Evolutionary conservation across 306 rosid species (phyloP), one percentile per base, ranked within the genome.

Genomic region (Argentina anserina): DNA sequence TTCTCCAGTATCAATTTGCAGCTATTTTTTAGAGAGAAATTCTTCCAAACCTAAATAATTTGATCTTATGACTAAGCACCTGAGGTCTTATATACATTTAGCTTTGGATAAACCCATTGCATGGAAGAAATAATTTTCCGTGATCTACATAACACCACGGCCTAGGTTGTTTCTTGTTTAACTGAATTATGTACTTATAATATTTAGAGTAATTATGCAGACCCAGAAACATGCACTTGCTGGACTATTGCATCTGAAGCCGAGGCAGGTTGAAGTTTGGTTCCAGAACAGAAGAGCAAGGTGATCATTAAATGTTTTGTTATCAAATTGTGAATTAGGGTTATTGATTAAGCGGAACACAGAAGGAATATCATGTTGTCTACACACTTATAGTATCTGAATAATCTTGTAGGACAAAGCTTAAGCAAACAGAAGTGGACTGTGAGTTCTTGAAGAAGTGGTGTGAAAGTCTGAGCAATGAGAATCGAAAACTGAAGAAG

Each of bases 231-330:
- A 83, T 69, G 42, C 87, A 65, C 91, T 93, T n/a, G 89, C 96
- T 59, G 79, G 79, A 47, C 82, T 88, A 74, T 85, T 89, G 79
- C 88, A 90, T 71, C 76, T 93, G 80, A 89, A 84, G 64, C 79
- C 96, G 0, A 84, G 98, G 80, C 98, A 93, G 71, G 90, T 93
- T 20, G 98, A 93, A 85, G 98, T 93, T 67, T 93, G 98, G 98
- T 93, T 93, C 73, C 98, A 93, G 75, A 93, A 93, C 84, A 74
- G 92, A 74, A 87, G 98, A 86, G 98, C 98, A 75, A 90, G 98
- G 98, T 90, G 56, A 71, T 21, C 41, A 61, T 61, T 18, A 17
- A 15, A 18, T 61, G 23, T 33, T 5, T 33, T 61, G 14, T 18
- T 33, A 61, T 18, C 66, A 33, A 3, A 17, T 21, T 33, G 13